Conservation (phyloP, 805 yeast genomes). For the Metschnikowia shivogae region DNA sequence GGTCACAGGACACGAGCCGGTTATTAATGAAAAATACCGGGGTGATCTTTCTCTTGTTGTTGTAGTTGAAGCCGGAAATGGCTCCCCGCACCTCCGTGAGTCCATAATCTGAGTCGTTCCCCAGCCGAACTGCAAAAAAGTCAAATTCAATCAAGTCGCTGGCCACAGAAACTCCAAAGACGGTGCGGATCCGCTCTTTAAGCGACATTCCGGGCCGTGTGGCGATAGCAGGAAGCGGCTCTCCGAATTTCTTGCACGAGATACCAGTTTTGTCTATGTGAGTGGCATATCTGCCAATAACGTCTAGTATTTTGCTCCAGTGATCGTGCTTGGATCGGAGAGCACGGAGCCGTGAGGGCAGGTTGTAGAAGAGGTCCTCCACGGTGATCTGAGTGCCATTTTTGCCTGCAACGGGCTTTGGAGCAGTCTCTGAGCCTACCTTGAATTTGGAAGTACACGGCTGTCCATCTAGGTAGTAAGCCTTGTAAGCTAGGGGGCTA, state of each 20-base stretch:
- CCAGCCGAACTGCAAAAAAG: conserved; percentile 11
- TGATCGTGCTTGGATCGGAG: conserved; percentile 69
- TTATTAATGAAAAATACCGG: conserved; percentile 84
- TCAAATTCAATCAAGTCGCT: conserved; percentile 53
- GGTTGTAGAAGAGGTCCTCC: conserved; percentile 86
- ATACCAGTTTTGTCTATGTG: conserved; percentile 69
- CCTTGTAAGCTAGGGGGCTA: conserved; percentile 66
- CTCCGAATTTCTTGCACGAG: conserved; percentile 77
- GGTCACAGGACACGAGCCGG: conserved; percentile 79
- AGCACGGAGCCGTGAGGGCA: conserved; percentile 72
- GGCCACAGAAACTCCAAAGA: conserved; percentile 70
- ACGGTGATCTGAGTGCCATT: conserved; percentile 81
- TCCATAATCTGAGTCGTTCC: conserved; percentile 36
- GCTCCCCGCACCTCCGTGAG: conserved; percentile 52
- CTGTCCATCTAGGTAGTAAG: conserved; percentile 65
- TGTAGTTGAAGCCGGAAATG: conserved; percentile 68
- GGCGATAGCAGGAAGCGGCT: conserved; percentile 60
- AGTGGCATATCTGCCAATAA: conserved; percentile 77
- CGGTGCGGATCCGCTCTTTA: conserved; percentile 66
- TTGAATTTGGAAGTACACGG: conserved; percentile 43
- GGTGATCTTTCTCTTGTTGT: conserved; percentile 56
- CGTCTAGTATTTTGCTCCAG: conserved; percentile 70
- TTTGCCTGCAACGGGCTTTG: conserved; percentile 79
- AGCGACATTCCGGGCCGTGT: conserved; percentile 48
- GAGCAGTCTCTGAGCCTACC: conserved; percentile 34